Percentiles rank a stretch among this genome's conserved stretches.
phyloP scores from a whole-genome alignment of 75 land plant genomes.

The Pinus taeda region DNA sequence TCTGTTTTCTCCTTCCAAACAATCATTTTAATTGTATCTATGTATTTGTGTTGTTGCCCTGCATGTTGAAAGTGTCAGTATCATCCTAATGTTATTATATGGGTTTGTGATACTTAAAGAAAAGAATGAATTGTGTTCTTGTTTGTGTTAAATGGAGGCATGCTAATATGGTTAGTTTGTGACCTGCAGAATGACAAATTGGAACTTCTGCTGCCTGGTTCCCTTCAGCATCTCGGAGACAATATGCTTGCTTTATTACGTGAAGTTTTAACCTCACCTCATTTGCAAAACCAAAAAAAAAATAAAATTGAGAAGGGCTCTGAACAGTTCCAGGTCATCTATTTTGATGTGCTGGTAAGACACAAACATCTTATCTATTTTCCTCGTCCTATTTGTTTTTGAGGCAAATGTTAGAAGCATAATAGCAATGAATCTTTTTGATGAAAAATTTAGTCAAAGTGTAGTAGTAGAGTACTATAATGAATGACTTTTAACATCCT shows the following conservation, averaged over 20 bases:
- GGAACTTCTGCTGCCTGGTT: conserved; percentile 74
- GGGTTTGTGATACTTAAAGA: neutral
- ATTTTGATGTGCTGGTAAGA: conserved; percentile 85
- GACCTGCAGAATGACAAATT: conserved; percentile 83
- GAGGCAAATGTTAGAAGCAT: neutral
- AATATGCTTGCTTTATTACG: conserved; percentile 84
- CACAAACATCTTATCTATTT: neutral
- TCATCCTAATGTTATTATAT: neutral
- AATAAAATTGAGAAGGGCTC: conserved; percentile 16
- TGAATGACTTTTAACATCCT: neutral
- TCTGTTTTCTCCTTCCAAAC: neutral
- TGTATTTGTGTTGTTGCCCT: neutral
- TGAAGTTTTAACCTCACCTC: conserved; percentile 52
- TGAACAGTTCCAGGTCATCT: conserved; percentile 39
- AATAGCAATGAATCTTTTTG: neutral
- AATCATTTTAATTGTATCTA: neutral
- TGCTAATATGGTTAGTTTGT: neutral
- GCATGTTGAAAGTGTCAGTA: neutral
- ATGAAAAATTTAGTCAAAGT: neutral
- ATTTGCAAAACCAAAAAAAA: conserved; percentile 30
- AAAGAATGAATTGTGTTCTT: neutral
- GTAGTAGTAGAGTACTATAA: neutral
- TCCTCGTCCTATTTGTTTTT: neutral
- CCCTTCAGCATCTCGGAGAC: conserved; percentile 97
- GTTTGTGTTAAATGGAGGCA: neutral